Evolutionary conservation across 164 flowering plant genomes (phyloP).

Genomic region (Umbellularia californica): DNA sequence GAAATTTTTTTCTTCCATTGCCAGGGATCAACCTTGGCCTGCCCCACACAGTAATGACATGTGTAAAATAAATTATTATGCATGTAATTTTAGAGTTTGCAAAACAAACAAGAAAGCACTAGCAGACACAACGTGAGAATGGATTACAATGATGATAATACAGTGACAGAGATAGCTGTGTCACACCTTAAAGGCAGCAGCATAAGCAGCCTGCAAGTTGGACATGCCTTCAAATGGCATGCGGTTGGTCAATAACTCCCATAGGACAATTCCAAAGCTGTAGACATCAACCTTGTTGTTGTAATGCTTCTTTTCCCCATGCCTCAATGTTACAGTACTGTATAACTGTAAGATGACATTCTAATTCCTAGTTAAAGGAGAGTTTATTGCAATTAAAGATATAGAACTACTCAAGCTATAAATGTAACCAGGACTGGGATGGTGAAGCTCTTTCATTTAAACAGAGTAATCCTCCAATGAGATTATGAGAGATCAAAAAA

Average conservation of each 20-base stretch:
- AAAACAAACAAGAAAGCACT: neutral
- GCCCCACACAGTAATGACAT: too few relatives aligned
- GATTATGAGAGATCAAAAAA: neutral
- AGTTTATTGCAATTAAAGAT: conserved; percentile 12
- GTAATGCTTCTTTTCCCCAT: conserved; percentile 94
- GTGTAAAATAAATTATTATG: too few relatives aligned
- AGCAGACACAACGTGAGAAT: neutral
- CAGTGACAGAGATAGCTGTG: conserved; percentile 3
- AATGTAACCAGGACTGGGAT: too few relatives aligned
- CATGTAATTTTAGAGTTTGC: neutral
- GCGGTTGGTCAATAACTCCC: conserved; percentile 87
- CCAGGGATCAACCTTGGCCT: too few relatives aligned
- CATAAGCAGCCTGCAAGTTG: conserved; percentile 97
- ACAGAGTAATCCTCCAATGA: neutral
- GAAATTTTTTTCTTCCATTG: too few relatives aligned
- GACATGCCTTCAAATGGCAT: conserved; percentile 99
- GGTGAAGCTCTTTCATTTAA: neutral
- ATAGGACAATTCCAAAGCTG: conserved; percentile 90
- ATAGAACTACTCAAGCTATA: conserved; percentile 2
- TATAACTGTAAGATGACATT: conserved; percentile 61
- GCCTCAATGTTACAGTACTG: conserved; percentile 92
- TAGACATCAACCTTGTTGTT: conserved; percentile 94
- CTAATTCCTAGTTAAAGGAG: conserved; percentile 18
- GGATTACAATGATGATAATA: neutral
- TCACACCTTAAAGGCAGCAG: conserved; percentile 92